Conservation (phyloP, 768 basidiomycete species). For the Lactifluus hygrophoroides region DNA sequence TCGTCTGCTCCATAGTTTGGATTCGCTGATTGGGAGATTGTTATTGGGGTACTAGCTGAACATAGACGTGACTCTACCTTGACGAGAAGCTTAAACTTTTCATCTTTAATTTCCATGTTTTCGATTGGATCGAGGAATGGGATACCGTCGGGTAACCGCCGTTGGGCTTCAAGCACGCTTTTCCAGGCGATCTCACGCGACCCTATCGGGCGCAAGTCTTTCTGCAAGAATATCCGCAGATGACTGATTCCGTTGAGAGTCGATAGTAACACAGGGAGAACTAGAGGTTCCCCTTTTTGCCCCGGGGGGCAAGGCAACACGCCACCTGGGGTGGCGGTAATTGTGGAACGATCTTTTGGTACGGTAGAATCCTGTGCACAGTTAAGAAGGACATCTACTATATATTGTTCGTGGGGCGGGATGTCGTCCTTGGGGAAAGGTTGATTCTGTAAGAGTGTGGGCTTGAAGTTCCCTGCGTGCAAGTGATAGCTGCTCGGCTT, state of each 20-base stretch:
- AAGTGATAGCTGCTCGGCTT: conserved; percentile 7
- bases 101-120: conserved; percentile 95
- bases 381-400: conserved; percentile 86
- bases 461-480: background rate
- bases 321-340: conserved; percentile 54
- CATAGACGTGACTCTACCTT: conserved; percentile 41
- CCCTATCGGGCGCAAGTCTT: conserved; percentile 71
- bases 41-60: background rate
- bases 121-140: conserved; percentile 82
- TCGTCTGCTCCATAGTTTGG: conserved; percentile 75
- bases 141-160: conserved; percentile 82
- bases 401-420: conserved; percentile 82
- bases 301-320: conserved; percentile 66
- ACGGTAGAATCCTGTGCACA: conserved; percentile 55
- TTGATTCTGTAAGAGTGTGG: conserved; percentile 39
- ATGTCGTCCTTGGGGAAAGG: conserved; percentile 64
- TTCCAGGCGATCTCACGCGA: conserved; percentile 84
- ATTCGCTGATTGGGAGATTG: conserved; percentile 60
- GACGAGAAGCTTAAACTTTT: conserved; percentile 81
- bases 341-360: conserved; percentile 48
- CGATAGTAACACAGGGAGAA: conserved; percentile 82
- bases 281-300: conserved; percentile 72
- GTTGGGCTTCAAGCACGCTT: conserved; percentile 83
- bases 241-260: conserved; percentile 83
- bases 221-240: conserved; percentile 80